A percentile compares a stretch with the other conserved stretches of the same genome.
Conservation (phyloP, 768 basidiomycete species). For the Myochromella boudieri region DNA sequence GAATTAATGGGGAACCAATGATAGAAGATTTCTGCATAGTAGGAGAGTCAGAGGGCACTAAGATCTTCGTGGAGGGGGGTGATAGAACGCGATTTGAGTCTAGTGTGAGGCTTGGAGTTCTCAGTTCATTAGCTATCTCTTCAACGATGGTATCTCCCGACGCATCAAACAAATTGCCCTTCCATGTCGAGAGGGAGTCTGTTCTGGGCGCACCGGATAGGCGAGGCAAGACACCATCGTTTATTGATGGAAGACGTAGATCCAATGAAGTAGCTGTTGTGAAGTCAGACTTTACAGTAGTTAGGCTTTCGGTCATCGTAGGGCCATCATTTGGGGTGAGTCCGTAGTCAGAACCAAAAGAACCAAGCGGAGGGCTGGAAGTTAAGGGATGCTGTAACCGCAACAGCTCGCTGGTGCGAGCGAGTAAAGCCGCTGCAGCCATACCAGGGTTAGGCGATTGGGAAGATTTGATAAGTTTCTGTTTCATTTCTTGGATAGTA, state of each 20-base stretch:
- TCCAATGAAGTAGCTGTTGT: conserved; percentile 52
- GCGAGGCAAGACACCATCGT: no score
- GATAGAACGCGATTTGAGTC: conserved; percentile 17
- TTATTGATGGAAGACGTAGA: conserved; percentile 58
- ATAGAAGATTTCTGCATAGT: conserved; percentile 4
- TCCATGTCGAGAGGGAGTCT: conserved; percentile 20
- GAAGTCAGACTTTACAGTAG: conserved; percentile 59
- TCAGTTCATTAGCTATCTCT: conserved; percentile 30
- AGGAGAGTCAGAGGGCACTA: neutral
- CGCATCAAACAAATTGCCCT: conserved; percentile 23
- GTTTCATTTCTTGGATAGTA: conserved; percentile 66
- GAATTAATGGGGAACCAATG: conserved; percentile 1
- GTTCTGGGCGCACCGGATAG: conserved; percentile 19
- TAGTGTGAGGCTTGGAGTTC: conserved; percentile 33
- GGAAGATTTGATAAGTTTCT: conserved; percentile 42
- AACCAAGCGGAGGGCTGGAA: conserved; percentile 8
- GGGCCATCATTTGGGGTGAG: conserved; percentile 18
- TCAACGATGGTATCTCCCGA: conserved; percentile 27
- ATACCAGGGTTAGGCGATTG: conserved; percentile 25
- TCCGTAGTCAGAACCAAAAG: conserved; percentile 3
- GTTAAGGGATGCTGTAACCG: conserved; percentile 21
- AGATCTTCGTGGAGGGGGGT: neutral
- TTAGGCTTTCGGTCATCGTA: conserved; percentile 52
- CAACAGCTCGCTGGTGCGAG: neutral
- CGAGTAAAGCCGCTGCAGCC: neutral